Evolutionary conservation across 768 basidiomycete species (phyloP).

Genomic region (Russula olivacea): DNA sequence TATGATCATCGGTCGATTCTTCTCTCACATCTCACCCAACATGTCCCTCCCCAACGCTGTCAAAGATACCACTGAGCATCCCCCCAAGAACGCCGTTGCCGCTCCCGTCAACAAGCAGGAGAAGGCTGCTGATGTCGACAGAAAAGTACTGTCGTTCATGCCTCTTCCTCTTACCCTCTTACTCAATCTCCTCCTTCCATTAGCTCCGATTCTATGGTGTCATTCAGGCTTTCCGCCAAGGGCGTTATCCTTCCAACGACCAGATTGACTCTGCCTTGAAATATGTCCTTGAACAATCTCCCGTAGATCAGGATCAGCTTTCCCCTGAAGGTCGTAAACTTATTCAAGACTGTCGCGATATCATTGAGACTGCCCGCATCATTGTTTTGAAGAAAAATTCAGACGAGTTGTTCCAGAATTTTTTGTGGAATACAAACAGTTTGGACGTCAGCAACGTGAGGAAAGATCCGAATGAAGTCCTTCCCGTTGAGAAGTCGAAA

Average conservation of each 20-base stretch:
- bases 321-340: slow-evolving; percentile 74
- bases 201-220: slow-evolving; percentile 75
- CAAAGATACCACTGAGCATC: slow-evolving; percentile 57
- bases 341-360: slow-evolving; percentile 68
- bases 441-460: slow-evolving; percentile 42
- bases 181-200: neutral
- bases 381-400: slow-evolving; percentile 81
- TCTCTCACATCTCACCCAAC: neutral
- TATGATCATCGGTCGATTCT: neutral
- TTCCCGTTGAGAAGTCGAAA: slow-evolving; percentile 52
- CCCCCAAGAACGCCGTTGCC: slow-evolving; percentile 50
- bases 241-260: slow-evolving; percentile 69
- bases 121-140: slow-evolving; percentile 70
- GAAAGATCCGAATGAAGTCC: slow-evolving; percentile 36
- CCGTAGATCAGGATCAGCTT: slow-evolving; percentile 58
- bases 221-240: slow-evolving; percentile 73
- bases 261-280: slow-evolving; percentile 72
- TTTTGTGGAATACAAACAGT: slow-evolving; percentile 72
- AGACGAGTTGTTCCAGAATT: slow-evolving; percentile 90
- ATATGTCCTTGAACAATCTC: slow-evolving; percentile 55
- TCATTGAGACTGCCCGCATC: slow-evolving; percentile 65
- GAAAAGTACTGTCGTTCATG: slow-evolving; percentile 46
- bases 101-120: slow-evolving; percentile 53
- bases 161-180: neutral
- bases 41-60: slow-evolving; percentile 65